Base-by-base conservation (phyloP, 148 eudicot species). In the Chenopodium quinoa region DNA sequence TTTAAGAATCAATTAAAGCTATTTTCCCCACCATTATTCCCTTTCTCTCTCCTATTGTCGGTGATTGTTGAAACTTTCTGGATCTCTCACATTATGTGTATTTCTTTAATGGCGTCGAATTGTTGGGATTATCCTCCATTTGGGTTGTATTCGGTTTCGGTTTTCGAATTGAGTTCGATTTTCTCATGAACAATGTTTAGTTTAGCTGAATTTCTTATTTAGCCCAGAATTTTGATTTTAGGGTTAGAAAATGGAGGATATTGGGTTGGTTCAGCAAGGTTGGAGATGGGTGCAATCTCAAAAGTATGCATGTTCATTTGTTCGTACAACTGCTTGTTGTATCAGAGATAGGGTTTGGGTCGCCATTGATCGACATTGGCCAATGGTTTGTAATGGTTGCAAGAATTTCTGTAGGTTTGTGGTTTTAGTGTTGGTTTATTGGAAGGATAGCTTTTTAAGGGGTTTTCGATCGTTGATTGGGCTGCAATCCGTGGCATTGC, bases 271-370 rank as follows among this genome's bases (percentile, higher is more conserved):
- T 77, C 90, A 92, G 80, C 94, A 95, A 83, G 92, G 87, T 19
- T 96, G 91, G 98, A 91, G 90, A 83, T 96, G 98, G 98, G 47
- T 93, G 81, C 87, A 87, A 78, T 93, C 94, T 3, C 89, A 91
- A 81, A 93, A 91, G 76, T 76, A 87, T 58, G 83, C 79, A 67
- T 91, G 87, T 75, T 94, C 92, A 13, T 84, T 87, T 47, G 94
- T 82, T 9, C 79, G 80, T n/a, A 88, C 82, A 1, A 84, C 81
- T 1, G 78, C 82, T 79, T 75, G 85, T 63, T 85, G 91, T 82
- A 74, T 89, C 25, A 90, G 84, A 84, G 93, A 91, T 80, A 90
- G 86, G 84, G 81, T 93, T 63, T 93, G 88, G 75, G 76, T 87
- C 20, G 90, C 84, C 22, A 85, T 89, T 66, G 94, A 91, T 84